Base-by-base conservation (phyloP, 345 rosid species). In the Carallia brachiata region DNA sequence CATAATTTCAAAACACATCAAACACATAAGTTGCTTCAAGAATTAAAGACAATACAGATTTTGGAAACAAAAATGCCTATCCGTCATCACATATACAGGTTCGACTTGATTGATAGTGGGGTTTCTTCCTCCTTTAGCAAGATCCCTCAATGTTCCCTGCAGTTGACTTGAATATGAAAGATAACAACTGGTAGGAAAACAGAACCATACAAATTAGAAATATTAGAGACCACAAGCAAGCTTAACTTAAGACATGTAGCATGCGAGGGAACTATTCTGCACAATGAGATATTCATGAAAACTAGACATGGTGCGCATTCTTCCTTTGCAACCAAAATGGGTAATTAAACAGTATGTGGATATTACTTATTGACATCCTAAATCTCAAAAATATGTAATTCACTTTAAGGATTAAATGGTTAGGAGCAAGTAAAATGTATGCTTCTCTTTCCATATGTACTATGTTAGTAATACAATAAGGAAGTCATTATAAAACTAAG, bases 141-240 rank as follows among this genome's bases (percentile, higher is more conserved):
- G 88, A 78, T 86, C 88, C 77, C 93, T 82, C 61, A 88, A 68
- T 52, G 87, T 84, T 77, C 93, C 93, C 93, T 88, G 84, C 73
- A 67, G 73, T 36, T 61, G 23, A 23, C 23, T 23, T 23, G 52
- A 76, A 62, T 48, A 75, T 52, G 23, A 7, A 74, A 65, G 63
- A 7, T 13, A 36, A 65, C 32, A 53, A 54, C 63, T 62, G 71
- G 47, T 37, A 36, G 16, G 36, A 44, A 66, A 23, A 62, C 18
- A 55, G 47, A 62, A 4, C 57, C 6, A 12, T 61, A 74, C 23
- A 9, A 34, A 27, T 16, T 53, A 55, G 52, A 27, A 48, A 36
- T 4, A 27, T 2, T 36, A 44, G 28, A 52, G 52, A 36, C 56
- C 36, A 62, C 27, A 62, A 37, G 60, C 9, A 69, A 58, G 57